Base-by-base conservation (phyloP, 176 grass and related monocot species). In the Eragrostis curvula region DNA sequence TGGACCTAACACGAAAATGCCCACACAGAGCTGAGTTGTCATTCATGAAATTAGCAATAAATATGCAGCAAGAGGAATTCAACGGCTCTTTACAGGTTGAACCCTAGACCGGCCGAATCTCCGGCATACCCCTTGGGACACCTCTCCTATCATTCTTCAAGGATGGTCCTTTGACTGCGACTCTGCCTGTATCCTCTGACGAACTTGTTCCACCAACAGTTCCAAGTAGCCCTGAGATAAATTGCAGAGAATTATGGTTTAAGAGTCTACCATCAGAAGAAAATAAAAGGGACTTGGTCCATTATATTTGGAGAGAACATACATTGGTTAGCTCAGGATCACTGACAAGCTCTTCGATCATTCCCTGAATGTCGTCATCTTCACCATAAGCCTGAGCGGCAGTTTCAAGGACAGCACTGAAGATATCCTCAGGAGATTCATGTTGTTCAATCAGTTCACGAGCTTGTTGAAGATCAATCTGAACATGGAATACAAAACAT, bases 391-490 rank as follows among this genome's bases (percentile, higher is more conserved):
- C 71, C 49, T 83, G 77, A 29, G 76, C 60, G 39, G 87, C 82
- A 75, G 88, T 86, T 83, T 93, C 90, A 30, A 98, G 85, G 46
- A 98, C 72, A 40, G 92, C 83, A 71, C 77, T 53, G 15, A 98
- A 95, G 63, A 95, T 93, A 68, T 87, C 87, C 75, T 78, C 68
- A 46, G 92, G 75, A 28, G 88, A 86, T 59, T 90, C 90, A 77
- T 68, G 72, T 63, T 84, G 81, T 60, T 91, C 90, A 23, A 98
- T 98, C 75, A 60, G 83, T 64, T 87, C 30, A 15, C 84, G 23
- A 61, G 90, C 96, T 84, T 89, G 82, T 10, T 83, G 82, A 21
- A 98, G 88, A 81, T 90, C 89, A 79, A 91, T 87, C 96, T 98
- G 78, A 14, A 5, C 66, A 85, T 23, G 18, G 46, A 86, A 87